Base-by-base conservation (phyloP, 495 filamentous ascomycete species). In the Penicillium macrosclerotiorum region DNA sequence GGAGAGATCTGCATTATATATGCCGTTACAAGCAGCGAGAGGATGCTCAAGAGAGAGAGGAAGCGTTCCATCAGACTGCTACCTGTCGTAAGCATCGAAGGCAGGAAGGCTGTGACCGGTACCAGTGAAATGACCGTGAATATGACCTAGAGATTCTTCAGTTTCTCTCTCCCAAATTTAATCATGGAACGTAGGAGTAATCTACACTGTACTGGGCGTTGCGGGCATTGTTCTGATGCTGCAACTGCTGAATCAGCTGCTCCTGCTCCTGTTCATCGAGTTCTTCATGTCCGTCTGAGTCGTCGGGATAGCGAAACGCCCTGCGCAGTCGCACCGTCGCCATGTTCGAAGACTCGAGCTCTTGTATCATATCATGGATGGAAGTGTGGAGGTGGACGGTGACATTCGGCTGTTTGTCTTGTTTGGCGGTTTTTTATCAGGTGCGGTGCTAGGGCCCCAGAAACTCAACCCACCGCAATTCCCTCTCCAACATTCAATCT, bases 241-340 rank as follows among this genome's bases (percentile, higher is more conserved):
- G 60, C 14, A 91, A 74, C 47, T 64, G 54, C 8, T 58, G 45
- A 51, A 93, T 90, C 0, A 90, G 66, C 37, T 67, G 62, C 55
- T 90, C 88, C 70, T 93, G 88, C 59, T 90, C 83, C 76, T 86
- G 75, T 58, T 86, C 84, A 50, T 86, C 84, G 24, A 84, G 54
- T 44, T 82, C 73, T 46, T 78, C 70, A 14, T 74, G 73, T 1
- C 58, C 68, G 32, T 72, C 71, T 8, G 69, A 68, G 55, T 82
- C 79, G 30, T 70, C 62, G 5, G 79, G 77, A 69, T 86, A 86
- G 9, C 70, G 75, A 62, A 86, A 85, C 12, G 78, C 79, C 37
- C 72, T 77, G 12, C 84, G 77, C 37, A 85, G 63, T 43, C 81
- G 74, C 31, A 80, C 62, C 17, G 69, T 57, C n/a, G 68, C 64